phyloP scores from a whole-genome alignment of 1,284 basidiomycete species.

The Boletus sp. region DNA sequence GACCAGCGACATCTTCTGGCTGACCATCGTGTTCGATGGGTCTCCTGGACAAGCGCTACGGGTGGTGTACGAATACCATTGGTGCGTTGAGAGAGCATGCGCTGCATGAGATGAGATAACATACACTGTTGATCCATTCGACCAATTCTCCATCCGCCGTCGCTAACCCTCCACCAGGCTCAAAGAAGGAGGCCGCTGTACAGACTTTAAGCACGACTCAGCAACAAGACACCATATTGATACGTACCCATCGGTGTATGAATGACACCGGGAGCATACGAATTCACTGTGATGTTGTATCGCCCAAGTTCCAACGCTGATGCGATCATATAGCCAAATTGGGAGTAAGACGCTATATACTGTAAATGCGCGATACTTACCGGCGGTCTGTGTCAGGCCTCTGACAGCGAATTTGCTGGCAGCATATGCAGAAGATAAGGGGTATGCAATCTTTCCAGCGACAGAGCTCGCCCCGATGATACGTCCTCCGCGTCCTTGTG shows the following conservation, averaged over 20 bases:
- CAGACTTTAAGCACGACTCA: not conserved
- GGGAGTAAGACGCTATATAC: not conserved
- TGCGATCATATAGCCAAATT: not conserved
- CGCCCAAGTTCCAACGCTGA: slow-evolving; percentile 34
- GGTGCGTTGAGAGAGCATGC: not conserved
- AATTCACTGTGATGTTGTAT: slow-evolving; percentile 27
- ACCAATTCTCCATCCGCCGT: not conserved
- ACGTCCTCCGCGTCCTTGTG: slow-evolving; percentile 38
- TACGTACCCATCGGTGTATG: slow-evolving; percentile 21
- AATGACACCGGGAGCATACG: slow-evolving; percentile 25
- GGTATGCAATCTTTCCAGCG: slow-evolving; percentile 18
- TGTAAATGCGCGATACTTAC: slow-evolving; percentile 2
- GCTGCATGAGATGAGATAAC: not conserved
- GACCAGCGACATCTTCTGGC: slow-evolving; percentile 26
- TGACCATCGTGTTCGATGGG: slow-evolving; percentile 13
- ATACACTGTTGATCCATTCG: not conserved
- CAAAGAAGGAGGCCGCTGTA: not conserved
- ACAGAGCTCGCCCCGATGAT: slow-evolving; percentile 37
- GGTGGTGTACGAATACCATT: not conserved
- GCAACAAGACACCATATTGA: not conserved
- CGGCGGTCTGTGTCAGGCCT: slow-evolving; percentile 27
- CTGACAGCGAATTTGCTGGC: slow-evolving; percentile 35
- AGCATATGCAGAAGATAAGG: slow-evolving; percentile 12
- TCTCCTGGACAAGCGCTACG: not conserved
- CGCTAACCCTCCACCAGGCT: not conserved